These are phyloP conservation scores for Naganishia kalamii DNA, from an alignment of 768 basidiomycete genomes.

Conservation along the genomic window DNA sequence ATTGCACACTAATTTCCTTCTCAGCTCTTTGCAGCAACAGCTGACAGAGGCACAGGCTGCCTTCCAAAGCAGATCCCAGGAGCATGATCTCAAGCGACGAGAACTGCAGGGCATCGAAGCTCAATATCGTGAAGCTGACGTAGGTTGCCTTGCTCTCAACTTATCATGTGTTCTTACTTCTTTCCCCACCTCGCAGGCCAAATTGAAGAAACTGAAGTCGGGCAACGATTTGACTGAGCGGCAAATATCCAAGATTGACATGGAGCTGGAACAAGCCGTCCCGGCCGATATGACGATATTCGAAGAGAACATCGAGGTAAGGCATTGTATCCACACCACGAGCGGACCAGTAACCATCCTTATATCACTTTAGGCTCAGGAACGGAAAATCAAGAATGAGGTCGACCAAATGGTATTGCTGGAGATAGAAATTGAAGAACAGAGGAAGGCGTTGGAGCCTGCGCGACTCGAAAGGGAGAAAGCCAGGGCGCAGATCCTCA, in stretches of 20 bases:
- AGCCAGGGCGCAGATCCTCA: background rate
- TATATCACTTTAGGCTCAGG: background rate
- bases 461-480: background rate
- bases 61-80: background rate
- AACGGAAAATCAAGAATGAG: background rate
- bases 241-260: background rate
- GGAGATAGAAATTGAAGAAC: background rate
- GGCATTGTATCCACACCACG: conserved; percentile 21
- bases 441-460: background rate
- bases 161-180: background rate
- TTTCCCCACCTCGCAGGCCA: background rate
- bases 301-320: conserved; percentile 55
- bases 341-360: background rate
- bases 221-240: background rate
- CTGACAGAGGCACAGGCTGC: conserved; percentile 7
- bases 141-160: too few relatives aligned
- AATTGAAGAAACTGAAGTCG: conserved; percentile 1
- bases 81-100: background rate
- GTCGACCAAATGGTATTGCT: background rate
- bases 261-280: conserved; percentile 54
- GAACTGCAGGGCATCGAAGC: background rate
- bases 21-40: conserved; percentile 2
- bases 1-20: background rate
- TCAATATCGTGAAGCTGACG: background rate
- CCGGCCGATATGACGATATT: conserved; percentile 59